Evolutionary conservation across 148 eudicot genomes (phyloP), one percentile per base, ranked within the genome.

Genomic region (Silene uniflora): DNA sequence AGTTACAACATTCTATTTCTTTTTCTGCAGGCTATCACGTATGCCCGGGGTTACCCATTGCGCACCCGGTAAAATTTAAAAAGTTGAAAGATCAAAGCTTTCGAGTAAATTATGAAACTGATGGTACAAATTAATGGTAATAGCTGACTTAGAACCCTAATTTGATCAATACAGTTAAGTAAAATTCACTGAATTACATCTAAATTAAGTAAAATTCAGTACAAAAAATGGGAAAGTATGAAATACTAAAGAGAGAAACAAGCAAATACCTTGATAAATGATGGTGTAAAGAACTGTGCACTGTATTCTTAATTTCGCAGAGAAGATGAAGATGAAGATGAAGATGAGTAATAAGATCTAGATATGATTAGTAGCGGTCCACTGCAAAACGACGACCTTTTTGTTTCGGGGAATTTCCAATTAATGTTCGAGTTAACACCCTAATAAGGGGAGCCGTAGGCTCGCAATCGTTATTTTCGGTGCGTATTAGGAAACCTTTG

Each of bases 361-460:
- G 52, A 66, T 29, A 25, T 25, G 4, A 25, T 6, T 25, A 25
- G 16, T 12, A 8, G 0, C 29, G 1, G 10, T 27, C 42, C 10
- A 64, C 14, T 12, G 44, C 68, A 64, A 29, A 64, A 25, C 68
- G 46, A 64, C 68, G 46, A 64, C 44, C 68, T 16, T 39, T 39
- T 39, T 39, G 44, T 39, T 39, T 39, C 9, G 1, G 9, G 44
- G 44, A 39, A 39, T 39, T 39, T 39, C 44, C 44, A 39, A 39
- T 39, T 39, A 39, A 39, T 39, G 44, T 39, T 6, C 44, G n/a
- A n/a, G n/a, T n/a, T n/a, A n/a, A n/a, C n/a, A n/a, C n/a, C n/a
- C n/a, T n/a, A n/a, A n/a, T n/a, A n/a, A n/a, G n/a, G n/a, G n/a
- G n/a, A n/a, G n/a, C n/a, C n/a, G n/a, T n/a, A n/a, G n/a, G n/a